Evolutionary conservation across 106 monocot genomes (phyloP).

Genomic region (Dendrobium catenatum): DNA sequence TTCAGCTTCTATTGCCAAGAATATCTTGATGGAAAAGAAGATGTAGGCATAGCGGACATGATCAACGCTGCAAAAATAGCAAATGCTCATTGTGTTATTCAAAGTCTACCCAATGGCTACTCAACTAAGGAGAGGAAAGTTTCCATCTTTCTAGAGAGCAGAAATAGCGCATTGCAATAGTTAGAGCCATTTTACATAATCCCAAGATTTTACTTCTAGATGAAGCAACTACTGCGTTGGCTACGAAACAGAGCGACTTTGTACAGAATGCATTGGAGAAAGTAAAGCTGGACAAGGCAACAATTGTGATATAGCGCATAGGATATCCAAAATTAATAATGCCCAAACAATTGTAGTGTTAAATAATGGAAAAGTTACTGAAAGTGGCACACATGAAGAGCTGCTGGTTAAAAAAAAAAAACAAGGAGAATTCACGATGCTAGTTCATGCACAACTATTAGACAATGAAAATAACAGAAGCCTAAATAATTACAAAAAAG

Average conservation of each 20-base stretch:
- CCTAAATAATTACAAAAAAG: neutral
- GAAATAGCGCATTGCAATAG: conserved; percentile 39
- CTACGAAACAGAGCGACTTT: conserved; percentile 20
- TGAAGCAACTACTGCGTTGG: conserved; percentile 35
- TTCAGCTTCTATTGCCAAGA: conserved; percentile 9
- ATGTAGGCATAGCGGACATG: conserved; percentile 10
- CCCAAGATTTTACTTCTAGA: conserved; percentile 41
- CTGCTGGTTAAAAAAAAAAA: conserved; percentile 14
- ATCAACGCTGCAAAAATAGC: conserved; percentile 19
- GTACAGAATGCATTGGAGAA: conserved; percentile 28
- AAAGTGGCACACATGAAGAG: conserved; percentile 29
- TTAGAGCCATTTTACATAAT: conserved; percentile 31
- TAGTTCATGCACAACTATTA: conserved; percentile 12
- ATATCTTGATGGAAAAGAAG: conserved; percentile 14
- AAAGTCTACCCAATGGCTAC: conserved; percentile 25
- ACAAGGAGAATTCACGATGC: conserved; percentile 16
- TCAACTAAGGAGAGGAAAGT: conserved; percentile 29
- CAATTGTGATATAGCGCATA: conserved; percentile 30
- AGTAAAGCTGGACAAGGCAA: conserved; percentile 21
- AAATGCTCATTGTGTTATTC: conserved; percentile 26
- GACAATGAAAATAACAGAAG: conserved; percentile 5
- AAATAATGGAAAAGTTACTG: conserved; percentile 29
- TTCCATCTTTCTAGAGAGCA: conserved; percentile 38
- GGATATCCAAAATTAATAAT: conserved; percentile 33
- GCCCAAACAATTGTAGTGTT: conserved; percentile 25